Evolutionary conservation across 352 stramenopile genomes (phyloP), one percentile per base, ranked within the genome.

Genomic region (Phytophthora capsici): DNA sequence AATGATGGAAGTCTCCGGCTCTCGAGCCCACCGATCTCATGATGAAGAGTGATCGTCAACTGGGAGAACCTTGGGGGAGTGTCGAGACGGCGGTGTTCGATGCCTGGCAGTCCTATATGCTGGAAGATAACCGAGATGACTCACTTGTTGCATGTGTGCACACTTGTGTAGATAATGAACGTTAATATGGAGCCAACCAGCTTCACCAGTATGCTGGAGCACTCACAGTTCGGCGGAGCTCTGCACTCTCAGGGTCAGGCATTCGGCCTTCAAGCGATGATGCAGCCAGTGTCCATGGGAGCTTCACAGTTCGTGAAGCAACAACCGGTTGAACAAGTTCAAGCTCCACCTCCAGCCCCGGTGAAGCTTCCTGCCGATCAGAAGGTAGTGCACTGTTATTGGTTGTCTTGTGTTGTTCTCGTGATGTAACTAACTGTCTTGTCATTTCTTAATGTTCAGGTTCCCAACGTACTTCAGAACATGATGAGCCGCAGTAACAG

Each of bases 401-500:
- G 44, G 44, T 2, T 4, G 38, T 43, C 2, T n/a, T n/a, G n/a
- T n/a, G n/a, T n/a, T n/a, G n/a, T n/a, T n/a, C n/a, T n/a, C n/a
- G n/a, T n/a, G n/a, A n/a, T n/a, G n/a, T n/a, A n/a, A 3, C 46
- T 56, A 34, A 68, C 37, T 71, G 34, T 44, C 22, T 28, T 30
- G 6, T 60, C 6, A 1, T 5, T 47, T 46, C 32, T 17, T 45
- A 12, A 48, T 23, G 1, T 49, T 2, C 25, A 80, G 71, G 41
- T 80, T n/a, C 71, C 71, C 12, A 75, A 77, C 43, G 63, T 80
- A 26, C 63, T 80, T 34, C 60, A 76, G 46, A 74, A 75, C 51
- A 71, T 73, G 54, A 68, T 72, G 55, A 75, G 45, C 37, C 63
- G 59, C 48, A 66, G 51, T 28, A 69, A 62, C 32, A 68, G 41